Evolutionary conservation across 768 basidiomycete genomes (phyloP).

Genomic region (Boletales sp.): DNA sequence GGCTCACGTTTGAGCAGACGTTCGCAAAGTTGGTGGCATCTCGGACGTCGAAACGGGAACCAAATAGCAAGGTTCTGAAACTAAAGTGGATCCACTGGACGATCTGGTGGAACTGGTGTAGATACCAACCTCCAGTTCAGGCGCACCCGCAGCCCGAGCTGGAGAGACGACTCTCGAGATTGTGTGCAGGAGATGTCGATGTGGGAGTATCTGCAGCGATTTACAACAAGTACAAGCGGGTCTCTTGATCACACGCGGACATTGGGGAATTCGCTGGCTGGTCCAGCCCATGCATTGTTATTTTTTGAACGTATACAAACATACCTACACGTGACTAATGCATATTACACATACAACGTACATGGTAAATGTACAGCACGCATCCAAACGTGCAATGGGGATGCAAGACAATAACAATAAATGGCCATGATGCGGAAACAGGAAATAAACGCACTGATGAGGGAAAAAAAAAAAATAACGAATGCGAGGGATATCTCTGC

Average conservation of each 20-base stretch:
- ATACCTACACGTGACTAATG: conserved; percentile 18
- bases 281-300: not conserved
- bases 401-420: conserved; percentile 4
- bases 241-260: conserved; percentile 12
- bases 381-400: not conserved
- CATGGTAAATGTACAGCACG: not conserved
- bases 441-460: not conserved
- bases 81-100: conserved; percentile 32
- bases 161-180: conserved; percentile 18
- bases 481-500: conserved; percentile 21
- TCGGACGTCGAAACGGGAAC: conserved; percentile 23
- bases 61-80: conserved; percentile 22
- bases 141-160: conserved; percentile 20
- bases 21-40: conserved; percentile 23
- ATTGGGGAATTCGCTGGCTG: conserved; percentile 7
- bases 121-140: conserved; percentile 18
- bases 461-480: too few relatives aligned
- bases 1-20: conserved; percentile 27
- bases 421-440: conserved; percentile 6
- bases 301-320: conserved; percentile 8
- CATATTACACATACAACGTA: conserved; percentile 12
- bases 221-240: conserved; percentile 32
- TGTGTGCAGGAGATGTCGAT: conserved; percentile 26
- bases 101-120: conserved; percentile 29
- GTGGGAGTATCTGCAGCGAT: conserved; percentile 28